A percentile compares a stretch with the other conserved stretches of the same genome.
Evolutionary conservation across 2,329 filamentous ascomycete species (phyloP).

Genomic region (Didymella lethalis): DNA sequence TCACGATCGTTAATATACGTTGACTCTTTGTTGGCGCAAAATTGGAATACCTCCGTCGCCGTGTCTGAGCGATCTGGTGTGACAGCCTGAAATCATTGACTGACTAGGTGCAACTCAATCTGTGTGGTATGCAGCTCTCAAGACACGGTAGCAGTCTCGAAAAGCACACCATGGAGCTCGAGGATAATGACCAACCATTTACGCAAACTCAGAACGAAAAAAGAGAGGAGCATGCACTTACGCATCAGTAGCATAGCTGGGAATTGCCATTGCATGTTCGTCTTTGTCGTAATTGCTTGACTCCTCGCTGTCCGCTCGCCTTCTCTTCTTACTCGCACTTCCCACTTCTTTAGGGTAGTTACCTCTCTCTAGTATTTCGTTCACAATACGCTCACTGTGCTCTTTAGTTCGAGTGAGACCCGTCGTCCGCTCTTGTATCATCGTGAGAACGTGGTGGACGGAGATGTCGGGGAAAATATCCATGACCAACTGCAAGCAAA

Average conservation of each 20-base stretch:
- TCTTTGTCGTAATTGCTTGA: conserved; percentile 34
- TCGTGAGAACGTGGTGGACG: conserved; percentile 39
- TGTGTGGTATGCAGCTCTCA: not conserved
- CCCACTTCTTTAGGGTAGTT: conserved; percentile 48
- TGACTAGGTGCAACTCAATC: not conserved
- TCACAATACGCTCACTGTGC: conserved; percentile 41
- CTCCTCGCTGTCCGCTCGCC: conserved; percentile 36
- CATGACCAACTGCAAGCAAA: conserved; percentile 44
- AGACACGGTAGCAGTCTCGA: not conserved
- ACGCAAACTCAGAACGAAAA: too few species aligned
- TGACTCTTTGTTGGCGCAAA: conserved; percentile 6
- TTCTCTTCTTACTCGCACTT: conserved; percentile 38
- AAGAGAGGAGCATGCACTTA: conserved; percentile 32
- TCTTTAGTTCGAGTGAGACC: conserved; percentile 32
- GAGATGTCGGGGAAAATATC: conserved; percentile 47
- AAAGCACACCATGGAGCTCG: not conserved
- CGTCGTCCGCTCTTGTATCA: conserved; percentile 36
- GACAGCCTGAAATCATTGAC: not conserved
- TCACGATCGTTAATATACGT: conserved; percentile 1
- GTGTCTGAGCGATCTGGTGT: not conserved
- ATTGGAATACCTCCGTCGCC: not conserved
- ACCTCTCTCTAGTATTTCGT: conserved; percentile 42
- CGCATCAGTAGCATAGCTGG: conserved; percentile 36
- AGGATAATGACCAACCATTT: not conserved
- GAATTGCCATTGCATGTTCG: conserved; percentile 20